Evolutionary conservation across 371 early-diverging fungal species (phyloP).

Genomic region (Choanephora cucurbitarum): DNA sequence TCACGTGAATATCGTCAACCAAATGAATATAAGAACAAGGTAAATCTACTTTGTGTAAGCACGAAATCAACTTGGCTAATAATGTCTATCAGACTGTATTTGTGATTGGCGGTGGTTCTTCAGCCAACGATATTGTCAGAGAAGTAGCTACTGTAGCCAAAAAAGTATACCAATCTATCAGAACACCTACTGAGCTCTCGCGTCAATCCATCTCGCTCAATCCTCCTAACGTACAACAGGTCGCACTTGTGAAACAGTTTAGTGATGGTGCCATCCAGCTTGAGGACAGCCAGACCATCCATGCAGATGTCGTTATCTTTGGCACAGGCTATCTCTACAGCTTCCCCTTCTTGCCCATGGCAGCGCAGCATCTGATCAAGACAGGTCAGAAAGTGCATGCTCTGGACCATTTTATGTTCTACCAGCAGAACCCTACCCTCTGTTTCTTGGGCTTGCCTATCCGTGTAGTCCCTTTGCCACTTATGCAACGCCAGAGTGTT

Average conservation of each 20-base stretch:
- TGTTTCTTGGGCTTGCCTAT: slow-evolving; percentile 61
- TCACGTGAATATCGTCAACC: slow-evolving; percentile 61
- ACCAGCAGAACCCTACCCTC: slow-evolving; percentile 53
- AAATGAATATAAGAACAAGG: slow-evolving; percentile 40
- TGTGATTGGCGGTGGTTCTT: slow-evolving; percentile 55
- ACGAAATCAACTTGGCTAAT: too few relatives aligned
- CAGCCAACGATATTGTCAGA: slow-evolving; percentile 56
- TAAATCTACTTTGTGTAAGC: too few relatives aligned
- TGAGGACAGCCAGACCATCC: too few relatives aligned
- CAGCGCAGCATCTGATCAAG: slow-evolving; percentile 26
- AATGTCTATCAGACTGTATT: too few relatives aligned
- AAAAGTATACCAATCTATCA: slow-evolving; percentile 47
- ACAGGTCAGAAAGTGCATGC: slow-evolving; percentile 49
- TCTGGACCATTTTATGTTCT: slow-evolving; percentile 50
- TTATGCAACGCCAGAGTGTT: slow-evolving; percentile 55
- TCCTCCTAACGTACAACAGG: slow-evolving; percentile 18
- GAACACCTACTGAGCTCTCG: slow-evolving; percentile 30
- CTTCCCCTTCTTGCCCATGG: slow-evolving; percentile 54
- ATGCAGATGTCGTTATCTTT: too few relatives aligned
- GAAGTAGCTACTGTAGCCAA: slow-evolving; percentile 41
- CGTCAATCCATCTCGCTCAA: slow-evolving; percentile 15
- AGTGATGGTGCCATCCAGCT: too few relatives aligned
- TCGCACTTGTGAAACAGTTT: too few relatives aligned
- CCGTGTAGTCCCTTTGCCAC: slow-evolving; percentile 57
- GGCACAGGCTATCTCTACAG: slow-evolving; percentile 65